A percentile compares a stretch with the other conserved stretches of the same genome.
Conservation (phyloP, 352 stramenopile species). For the Halophytophthora polymorphica region DNA sequence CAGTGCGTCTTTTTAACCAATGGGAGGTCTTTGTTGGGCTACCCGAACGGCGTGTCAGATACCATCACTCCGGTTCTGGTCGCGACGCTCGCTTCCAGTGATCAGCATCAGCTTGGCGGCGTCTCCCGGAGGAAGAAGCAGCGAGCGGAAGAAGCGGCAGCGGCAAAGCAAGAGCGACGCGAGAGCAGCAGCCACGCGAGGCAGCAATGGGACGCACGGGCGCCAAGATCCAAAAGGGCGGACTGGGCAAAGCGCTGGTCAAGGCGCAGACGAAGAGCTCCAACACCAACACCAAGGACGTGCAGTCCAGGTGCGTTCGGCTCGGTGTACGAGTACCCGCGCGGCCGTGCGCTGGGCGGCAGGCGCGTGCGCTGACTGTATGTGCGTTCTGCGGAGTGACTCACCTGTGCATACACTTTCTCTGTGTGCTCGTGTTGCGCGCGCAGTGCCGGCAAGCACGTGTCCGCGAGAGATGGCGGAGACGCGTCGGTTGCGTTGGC, state of each 20-base stretch:
- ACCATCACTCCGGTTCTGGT: too few relatives aligned
- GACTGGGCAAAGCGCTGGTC: slow-evolving; percentile 71
- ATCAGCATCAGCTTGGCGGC: too few relatives aligned
- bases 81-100: too few relatives aligned
- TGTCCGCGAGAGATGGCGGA: slow-evolving; percentile 77
- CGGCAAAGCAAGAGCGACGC: background rate
- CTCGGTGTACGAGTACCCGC: too few relatives aligned
- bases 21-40: too few relatives aligned
- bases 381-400: background rate
- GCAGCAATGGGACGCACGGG: slow-evolving; percentile 68
- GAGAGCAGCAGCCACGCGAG: slow-evolving; percentile 2
- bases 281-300: slow-evolving; percentile 58
- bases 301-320: slow-evolving; percentile 60
- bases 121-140: too few relatives aligned
- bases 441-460: slow-evolving; percentile 73
- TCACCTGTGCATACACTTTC: background rate
- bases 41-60: too few relatives aligned
- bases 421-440: background rate
- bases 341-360: too few relatives aligned
- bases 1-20: too few relatives aligned
- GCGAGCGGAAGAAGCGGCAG: too few relatives aligned
- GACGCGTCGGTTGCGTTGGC: slow-evolving; percentile 77
- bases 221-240: slow-evolving; percentile 69
- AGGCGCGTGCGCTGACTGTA: too few relatives aligned
- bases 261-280: slow-evolving; percentile 78